Base-by-base conservation (phyloP, 116 monocot genomes). In the Trichopus zeylanicus region DNA sequence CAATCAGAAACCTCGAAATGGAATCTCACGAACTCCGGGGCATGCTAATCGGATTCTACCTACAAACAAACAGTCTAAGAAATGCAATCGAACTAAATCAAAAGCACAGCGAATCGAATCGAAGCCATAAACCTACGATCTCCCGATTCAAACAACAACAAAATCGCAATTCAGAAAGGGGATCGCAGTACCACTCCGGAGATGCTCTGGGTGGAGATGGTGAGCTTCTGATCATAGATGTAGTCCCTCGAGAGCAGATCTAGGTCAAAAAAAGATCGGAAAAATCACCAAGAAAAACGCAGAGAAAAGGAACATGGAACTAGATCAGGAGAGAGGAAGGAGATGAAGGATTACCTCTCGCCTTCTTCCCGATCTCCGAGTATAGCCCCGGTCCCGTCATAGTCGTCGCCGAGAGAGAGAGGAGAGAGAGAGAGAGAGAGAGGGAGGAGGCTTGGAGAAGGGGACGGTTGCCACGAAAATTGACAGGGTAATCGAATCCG, bases 171-270 rank as follows among this genome's bases (percentile, higher is more conserved):
- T n/a, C 3, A 58, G 26, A 25, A 32, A 21, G 5, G 31, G 19
- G n/a, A 49, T 56, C 16, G 7, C 21, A 27, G 33, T 74, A 91
- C 91, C 91, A 87, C 70, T 67, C 92, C 92, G 25, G 87, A 70
- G 2, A 67, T 64, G 49, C 82, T 81, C 56, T 31, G 20, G 51
- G 83, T 78, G 29, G 92, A 86, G 73, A 92, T 66, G 12, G 78
- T 68, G 33, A 92, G 35, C 70, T 86, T 92, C 71, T 92, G 92
- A 31, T 92, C 92, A 33, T 65, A 75, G 48, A 10, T 83, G 65
- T 92, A 92, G 70, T 84, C 92, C 81, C 42, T 92, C 7, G 70
- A 75, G 29, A 92, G 78, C 62, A 92, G 80, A 92, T 92, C 92
- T 92, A 66, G 48, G 56, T 53, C 31, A 47, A 63, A 59, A 57